phyloP scores from a whole-genome alignment of 2,329 filamentous ascomycete genomes.

The Diaporthe sp. region DNA sequence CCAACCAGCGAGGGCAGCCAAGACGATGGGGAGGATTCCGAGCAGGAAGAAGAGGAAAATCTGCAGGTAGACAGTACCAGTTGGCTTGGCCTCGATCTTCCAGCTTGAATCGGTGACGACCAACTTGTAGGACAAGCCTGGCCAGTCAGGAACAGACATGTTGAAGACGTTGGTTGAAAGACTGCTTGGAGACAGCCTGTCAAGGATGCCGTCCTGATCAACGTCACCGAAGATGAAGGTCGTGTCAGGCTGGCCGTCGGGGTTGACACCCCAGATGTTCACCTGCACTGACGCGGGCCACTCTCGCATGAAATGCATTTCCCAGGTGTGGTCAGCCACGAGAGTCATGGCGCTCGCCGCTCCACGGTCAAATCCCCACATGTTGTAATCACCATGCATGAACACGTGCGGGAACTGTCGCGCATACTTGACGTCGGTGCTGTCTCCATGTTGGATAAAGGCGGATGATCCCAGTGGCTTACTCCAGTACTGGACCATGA shows the following conservation, averaged over 20 bases:
- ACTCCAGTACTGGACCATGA: constrained; percentile 74
- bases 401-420: constrained; percentile 74
- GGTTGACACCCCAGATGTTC: constrained; percentile 76
- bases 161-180: constrained; percentile 69
- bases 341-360: constrained; percentile 65
- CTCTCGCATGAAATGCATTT: constrained; percentile 72
- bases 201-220: constrained; percentile 70
- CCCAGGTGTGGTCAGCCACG: constrained; percentile 65
- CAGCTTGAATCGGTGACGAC: constrained; percentile 67
- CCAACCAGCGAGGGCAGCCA: constrained; percentile 65
- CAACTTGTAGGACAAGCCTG: constrained; percentile 68
- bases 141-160: constrained; percentile 67
- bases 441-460: constrained; percentile 71
- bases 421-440: constrained; percentile 54
- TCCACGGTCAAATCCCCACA: constrained; percentile 73
- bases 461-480: constrained; percentile 69
- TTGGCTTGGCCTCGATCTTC: constrained; percentile 64
- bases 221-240: constrained; percentile 71
- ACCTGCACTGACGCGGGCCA: constrained; percentile 73
- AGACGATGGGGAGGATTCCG: constrained; percentile 64
- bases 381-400: constrained; percentile 72
- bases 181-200: constrained; percentile 71
- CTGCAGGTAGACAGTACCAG: constrained; percentile 67
- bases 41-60: constrained; percentile 67
- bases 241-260: constrained; percentile 71